Evolutionary conservation across 176 grass and related monocot genomes (phyloP).

Genomic region (Avena eriantha): DNA sequence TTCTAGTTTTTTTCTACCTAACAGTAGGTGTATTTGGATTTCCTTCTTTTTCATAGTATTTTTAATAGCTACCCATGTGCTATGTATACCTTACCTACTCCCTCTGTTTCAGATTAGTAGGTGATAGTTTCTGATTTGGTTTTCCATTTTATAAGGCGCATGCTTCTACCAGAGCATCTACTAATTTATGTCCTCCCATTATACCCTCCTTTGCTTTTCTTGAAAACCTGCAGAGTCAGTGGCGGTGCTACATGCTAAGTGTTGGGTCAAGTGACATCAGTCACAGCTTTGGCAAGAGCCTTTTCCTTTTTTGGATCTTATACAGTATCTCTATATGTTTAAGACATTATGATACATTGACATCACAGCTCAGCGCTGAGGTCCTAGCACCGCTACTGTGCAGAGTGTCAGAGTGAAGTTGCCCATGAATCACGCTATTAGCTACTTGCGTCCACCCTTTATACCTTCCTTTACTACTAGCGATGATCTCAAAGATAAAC

Average conservation of each 20-base stretch:
- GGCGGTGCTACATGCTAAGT: neutral
- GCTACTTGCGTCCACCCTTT: neutral
- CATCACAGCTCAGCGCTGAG: constrained; percentile 10
- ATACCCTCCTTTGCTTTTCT: neutral
- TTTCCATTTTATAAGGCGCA: constrained; percentile 11
- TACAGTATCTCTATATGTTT: constrained; percentile 6
- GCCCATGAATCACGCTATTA: neutral
- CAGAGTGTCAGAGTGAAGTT: neutral
- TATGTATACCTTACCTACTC: neutral
- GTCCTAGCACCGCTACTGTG: neutral
- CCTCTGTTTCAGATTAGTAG: constrained; percentile 2
- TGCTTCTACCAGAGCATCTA: constrained; percentile 1
- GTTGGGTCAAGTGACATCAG: neutral
- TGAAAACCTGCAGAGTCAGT: neutral
- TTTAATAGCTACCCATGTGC: neutral
- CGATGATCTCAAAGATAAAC: too few species aligned
- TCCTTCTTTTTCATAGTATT: neutral
- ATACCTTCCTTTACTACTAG: neutral
- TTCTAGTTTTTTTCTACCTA: constrained; percentile 1
- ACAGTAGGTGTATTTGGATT: neutral
- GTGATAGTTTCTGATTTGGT: constrained; percentile 1
- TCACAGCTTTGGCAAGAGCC: neutral
- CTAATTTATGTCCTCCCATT: neutral
- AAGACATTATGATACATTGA: neutral
- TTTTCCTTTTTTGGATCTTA: neutral